A percentile compares a stretch with the other conserved stretches of the same genome.
Evolutionary conservation across 1,139 yeast genomes (phyloP).

Genomic region (Scheffersomyces segobiensis): DNA sequence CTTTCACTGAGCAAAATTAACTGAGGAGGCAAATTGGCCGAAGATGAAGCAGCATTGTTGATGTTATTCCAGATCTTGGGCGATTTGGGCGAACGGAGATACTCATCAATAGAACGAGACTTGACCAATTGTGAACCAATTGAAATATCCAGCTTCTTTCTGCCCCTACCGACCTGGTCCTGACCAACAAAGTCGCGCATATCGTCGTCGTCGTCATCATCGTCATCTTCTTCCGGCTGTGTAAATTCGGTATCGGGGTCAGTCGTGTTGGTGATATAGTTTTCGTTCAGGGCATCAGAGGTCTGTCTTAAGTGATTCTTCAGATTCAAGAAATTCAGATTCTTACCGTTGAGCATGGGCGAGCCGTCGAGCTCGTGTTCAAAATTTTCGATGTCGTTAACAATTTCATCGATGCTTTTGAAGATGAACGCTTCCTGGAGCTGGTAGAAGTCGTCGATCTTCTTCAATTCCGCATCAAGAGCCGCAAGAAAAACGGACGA

Average conservation of each 20-base stretch:
- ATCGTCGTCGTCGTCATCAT: slow-evolving; percentile 24
- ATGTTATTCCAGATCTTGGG: slow-evolving; percentile 37
- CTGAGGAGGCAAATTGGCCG: slow-evolving; percentile 37
- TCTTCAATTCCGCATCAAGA: slow-evolving; percentile 54
- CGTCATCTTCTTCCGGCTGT: slow-evolving; percentile 31
- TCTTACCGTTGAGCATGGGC: neutral
- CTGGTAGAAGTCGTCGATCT: slow-evolving; percentile 61
- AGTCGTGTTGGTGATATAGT: slow-evolving; percentile 20
- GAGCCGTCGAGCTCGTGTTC: slow-evolving; percentile 31
- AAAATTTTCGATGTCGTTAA: slow-evolving; percentile 50
- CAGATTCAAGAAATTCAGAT: neutral
- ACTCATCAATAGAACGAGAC: slow-evolving; percentile 37
- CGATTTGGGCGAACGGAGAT: slow-evolving; percentile 39
- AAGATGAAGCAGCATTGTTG: slow-evolving; percentile 17
- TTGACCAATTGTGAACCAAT: slow-evolving; percentile 16
- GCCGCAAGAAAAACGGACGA: slow-evolving; percentile 50
- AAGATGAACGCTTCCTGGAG: slow-evolving; percentile 51
- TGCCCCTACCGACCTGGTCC: slow-evolving; percentile 7
- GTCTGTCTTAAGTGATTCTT: neutral
- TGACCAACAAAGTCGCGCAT: neutral
- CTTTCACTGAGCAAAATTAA: slow-evolving; percentile 41
- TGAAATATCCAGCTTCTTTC: slow-evolving; percentile 1
- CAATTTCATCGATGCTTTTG: slow-evolving; percentile 49
- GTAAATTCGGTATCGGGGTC: slow-evolving; percentile 37
- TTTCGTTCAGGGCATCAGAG: slow-evolving; percentile 20